Evolutionary conservation across 371 early-diverging fungal species (phyloP).

Genomic region (Basidiobolus heterosporus): DNA sequence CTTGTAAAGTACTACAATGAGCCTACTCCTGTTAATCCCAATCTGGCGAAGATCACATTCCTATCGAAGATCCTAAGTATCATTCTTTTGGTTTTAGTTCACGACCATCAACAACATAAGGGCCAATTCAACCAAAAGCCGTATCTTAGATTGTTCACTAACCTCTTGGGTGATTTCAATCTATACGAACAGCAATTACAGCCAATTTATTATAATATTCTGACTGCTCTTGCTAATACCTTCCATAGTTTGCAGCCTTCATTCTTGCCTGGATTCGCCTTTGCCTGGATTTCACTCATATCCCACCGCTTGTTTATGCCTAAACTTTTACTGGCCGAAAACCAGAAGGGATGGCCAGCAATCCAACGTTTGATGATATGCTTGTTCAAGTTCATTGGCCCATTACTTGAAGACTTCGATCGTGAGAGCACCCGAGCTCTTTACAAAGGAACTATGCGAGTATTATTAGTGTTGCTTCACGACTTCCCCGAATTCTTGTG

Average conservation of each 20-base stretch:
- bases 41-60: constrained; percentile 30
- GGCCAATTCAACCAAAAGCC: constrained; percentile 80
- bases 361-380: constrained; percentile 67
- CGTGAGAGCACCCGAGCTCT: constrained; percentile 62
- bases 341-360: constrained; percentile 72
- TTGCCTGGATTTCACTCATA: constrained; percentile 89
- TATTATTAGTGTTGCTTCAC: constrained; percentile 82
- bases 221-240: constrained; percentile 59
- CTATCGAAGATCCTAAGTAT: constrained; percentile 68
- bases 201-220: constrained; percentile 46
- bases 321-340: constrained; percentile 54
- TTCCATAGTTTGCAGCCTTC: constrained; percentile 71
- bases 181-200: constrained; percentile 46
- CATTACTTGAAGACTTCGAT: constrained; percentile 55
- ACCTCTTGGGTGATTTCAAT: constrained; percentile 68
- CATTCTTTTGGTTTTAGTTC: constrained; percentile 61
- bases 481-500: constrained; percentile 96
- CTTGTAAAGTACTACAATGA: constrained; percentile 38
- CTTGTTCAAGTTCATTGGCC: constrained; percentile 70
- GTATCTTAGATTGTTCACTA: constrained; percentile 75
- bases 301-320: constrained; percentile 88
- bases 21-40: constrained; percentile 21
- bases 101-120: constrained; percentile 64
- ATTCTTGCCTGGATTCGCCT: constrained; percentile 86
- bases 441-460: constrained; percentile 80